These are phyloP conservation scores for Naematelia aurantialba DNA, from an alignment of 768 basidiomycete species.

Conservation along the genomic window DNA sequence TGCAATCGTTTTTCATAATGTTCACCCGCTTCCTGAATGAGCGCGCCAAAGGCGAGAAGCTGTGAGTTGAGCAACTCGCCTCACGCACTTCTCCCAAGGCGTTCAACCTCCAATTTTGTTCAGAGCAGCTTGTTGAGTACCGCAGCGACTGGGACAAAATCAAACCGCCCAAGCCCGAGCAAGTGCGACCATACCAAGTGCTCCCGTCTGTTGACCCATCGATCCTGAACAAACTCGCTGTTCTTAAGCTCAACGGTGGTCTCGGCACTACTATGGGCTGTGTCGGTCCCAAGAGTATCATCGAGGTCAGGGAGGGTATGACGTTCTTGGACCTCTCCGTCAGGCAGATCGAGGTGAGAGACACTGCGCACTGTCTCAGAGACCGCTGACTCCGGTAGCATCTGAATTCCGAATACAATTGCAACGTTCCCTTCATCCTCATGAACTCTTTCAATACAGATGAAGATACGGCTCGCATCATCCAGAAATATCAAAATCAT, in stretches of 20 bases:
- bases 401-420: constrained; percentile 74
- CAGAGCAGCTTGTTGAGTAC: not conserved
- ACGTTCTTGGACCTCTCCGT: constrained; percentile 91
- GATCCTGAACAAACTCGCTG: constrained; percentile 85
- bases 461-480: constrained; percentile 91
- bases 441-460: constrained; percentile 99
- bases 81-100: not conserved
- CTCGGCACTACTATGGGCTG: constrained; percentile 72
- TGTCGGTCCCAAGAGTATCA: constrained; percentile 76
- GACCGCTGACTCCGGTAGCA: constrained; percentile 54
- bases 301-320: constrained; percentile 96
- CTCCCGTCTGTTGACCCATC: constrained; percentile 63
- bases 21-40: constrained; percentile 91
- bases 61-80: constrained; percentile 58
- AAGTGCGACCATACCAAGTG: constrained; percentile 75
- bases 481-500: constrained; percentile 92
- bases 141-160: constrained; percentile 82
- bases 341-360: constrained; percentile 74
- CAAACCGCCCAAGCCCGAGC: constrained; percentile 77
- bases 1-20: constrained; percentile 93
- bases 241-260: constrained; percentile 93
- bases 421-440: constrained; percentile 93
- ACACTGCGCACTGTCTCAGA: not conserved
- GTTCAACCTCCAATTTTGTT: not conserved
- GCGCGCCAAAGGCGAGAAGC: constrained; percentile 77